Percentiles rank a stretch among this genome's conserved stretches.
Conservation (phyloP, 129 eudicot species). For the Silybum marianum region DNA sequence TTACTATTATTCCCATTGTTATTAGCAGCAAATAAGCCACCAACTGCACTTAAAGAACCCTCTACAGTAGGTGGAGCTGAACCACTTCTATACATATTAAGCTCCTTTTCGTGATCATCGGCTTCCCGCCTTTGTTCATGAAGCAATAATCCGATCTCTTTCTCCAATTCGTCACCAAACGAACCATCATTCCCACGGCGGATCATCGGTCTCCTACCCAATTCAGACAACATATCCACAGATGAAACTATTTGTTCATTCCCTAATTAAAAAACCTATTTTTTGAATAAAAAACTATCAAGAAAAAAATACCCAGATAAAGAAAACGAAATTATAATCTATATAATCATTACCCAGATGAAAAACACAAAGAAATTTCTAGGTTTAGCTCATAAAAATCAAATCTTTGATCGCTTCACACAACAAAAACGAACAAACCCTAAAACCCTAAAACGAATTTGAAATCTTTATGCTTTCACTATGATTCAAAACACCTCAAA, state of each 20-base stretch:
- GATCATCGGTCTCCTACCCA: constrained; percentile 64
- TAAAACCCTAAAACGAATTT: constrained; percentile 21
- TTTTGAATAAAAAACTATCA: constrained; percentile 18
- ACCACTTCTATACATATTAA: constrained; percentile 79
- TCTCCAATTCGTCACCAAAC: constrained; percentile 77
- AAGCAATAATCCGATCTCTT: constrained; percentile 68
- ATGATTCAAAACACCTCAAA: constrained; percentile 28
- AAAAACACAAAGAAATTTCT: constrained; percentile 7
- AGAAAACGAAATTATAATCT: constrained; percentile 6
- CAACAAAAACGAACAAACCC: constrained; percentile 14
- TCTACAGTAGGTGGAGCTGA: constrained; percentile 92
- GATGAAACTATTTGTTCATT: constrained; percentile 14
- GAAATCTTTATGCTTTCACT: not conserved
- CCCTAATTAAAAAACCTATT: constrained; percentile 21
- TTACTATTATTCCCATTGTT: constrained; percentile 27
- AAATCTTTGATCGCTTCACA: constrained; percentile 29
- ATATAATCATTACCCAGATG: constrained; percentile 21
- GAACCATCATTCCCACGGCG: constrained; percentile 63
- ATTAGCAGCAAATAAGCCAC: constrained; percentile 58
- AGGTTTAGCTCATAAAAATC: constrained; percentile 21
- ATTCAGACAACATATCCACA: constrained; percentile 68
- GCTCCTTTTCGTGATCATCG: constrained; percentile 74
- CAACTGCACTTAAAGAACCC: constrained; percentile 82
- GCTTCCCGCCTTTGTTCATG: constrained; percentile 72
- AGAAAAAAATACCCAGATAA: constrained; percentile 22